phyloP scores from a whole-genome alignment of 2,329 filamentous ascomycete species.

The Pyricularia pennisetigena region DNA sequence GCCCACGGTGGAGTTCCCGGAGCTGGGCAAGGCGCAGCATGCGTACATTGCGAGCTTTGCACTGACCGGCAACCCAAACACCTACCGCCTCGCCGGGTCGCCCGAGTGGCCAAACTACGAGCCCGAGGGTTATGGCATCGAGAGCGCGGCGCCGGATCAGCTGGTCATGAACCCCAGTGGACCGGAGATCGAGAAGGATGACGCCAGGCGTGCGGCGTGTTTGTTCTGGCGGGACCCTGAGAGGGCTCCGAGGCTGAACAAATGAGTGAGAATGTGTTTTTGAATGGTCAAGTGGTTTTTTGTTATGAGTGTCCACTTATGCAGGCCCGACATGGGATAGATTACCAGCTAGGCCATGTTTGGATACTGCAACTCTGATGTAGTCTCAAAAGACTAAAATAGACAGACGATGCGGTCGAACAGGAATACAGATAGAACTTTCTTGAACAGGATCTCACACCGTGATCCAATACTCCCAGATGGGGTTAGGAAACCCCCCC shows the following conservation, averaged over 20 bases:
- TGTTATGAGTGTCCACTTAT: neutral
- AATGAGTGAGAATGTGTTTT: neutral
- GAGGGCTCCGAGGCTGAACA: neutral
- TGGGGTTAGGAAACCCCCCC: neutral
- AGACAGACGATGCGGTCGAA: neutral
- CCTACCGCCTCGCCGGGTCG: constrained; percentile 28
- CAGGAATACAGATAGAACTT: neutral
- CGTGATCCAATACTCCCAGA: neutral
- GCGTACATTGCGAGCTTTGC: constrained; percentile 71
- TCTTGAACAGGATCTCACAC: neutral
- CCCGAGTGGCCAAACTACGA: constrained; percentile 33
- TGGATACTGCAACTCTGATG: neutral
- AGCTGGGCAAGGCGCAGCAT: constrained; percentile 25
- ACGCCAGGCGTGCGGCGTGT: constrained; percentile 1
- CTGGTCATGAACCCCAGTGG: neutral
- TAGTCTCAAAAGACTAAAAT: neutral
- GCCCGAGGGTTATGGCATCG: neutral
- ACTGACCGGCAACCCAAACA: constrained; percentile 54
- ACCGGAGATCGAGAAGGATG: neutral
- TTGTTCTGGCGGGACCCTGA: constrained; percentile 2
- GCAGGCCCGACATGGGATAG: neutral
- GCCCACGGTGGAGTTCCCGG: constrained; percentile 4
- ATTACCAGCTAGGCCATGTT: neutral
- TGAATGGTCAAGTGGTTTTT: neutral
- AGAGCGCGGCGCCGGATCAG: neutral